phyloP scores from a whole-genome alignment of 371 early-diverging fungal genomes.

The Mortierella sp. region DNA sequence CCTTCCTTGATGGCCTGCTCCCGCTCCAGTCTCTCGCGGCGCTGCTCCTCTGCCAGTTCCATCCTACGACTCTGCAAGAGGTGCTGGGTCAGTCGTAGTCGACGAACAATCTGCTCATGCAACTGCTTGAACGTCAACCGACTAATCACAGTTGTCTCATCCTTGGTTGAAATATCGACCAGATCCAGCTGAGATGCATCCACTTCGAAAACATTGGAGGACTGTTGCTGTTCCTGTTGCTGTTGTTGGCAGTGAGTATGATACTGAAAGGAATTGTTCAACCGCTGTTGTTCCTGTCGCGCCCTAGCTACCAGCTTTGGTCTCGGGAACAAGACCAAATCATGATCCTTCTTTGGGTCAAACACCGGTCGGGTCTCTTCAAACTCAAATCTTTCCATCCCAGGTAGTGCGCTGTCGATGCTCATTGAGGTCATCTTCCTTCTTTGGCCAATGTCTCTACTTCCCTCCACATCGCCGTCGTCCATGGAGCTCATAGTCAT shows the following conservation, averaged over 20 bases:
- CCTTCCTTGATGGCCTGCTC: constrained; percentile 17
- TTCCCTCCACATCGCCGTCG: not conserved
- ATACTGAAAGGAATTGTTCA: not conserved
- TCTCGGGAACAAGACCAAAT: constrained; percentile 22
- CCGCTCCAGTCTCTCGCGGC: constrained; percentile 4
- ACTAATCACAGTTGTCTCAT: not conserved
- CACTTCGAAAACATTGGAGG: not conserved
- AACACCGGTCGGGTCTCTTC: constrained; percentile 10
- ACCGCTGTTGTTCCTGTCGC: not conserved
- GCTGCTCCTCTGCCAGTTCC: constrained; percentile 7
- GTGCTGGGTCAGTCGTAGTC: constrained; percentile 11
- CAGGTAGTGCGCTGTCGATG: not conserved
- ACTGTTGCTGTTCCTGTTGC: constrained; percentile 2
- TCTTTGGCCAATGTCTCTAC: not conserved
- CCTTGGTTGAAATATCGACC: constrained; percentile 12
- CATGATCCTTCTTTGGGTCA: constrained; percentile 9
- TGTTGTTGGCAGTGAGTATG: constrained; percentile 1
- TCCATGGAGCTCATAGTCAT: not conserved
- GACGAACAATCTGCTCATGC: constrained; percentile 21
- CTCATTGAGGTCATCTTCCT: not conserved
- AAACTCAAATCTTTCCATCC: not conserved
- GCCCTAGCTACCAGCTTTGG: constrained; percentile 8
- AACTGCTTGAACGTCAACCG: constrained; percentile 22
- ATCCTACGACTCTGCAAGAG: constrained; percentile 13
- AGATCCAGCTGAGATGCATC: constrained; percentile 17